Evolutionary conservation across 805 yeast genomes (phyloP).

Genomic region (Candida railenensis): DNA sequence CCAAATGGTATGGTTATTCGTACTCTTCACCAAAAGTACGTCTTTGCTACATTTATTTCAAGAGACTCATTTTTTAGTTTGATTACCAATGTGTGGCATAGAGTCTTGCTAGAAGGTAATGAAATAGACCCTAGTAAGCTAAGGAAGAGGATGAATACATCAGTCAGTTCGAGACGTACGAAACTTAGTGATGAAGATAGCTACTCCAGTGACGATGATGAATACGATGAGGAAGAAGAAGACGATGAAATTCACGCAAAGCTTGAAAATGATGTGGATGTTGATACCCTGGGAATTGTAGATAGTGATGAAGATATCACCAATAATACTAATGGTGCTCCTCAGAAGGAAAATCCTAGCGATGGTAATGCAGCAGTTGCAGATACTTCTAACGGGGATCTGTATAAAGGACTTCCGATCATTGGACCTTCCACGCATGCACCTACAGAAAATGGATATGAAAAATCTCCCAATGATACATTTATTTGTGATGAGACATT

Average conservation of each 20-base stretch:
- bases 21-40: constrained; percentile 60
- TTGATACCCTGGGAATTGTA: constrained; percentile 6
- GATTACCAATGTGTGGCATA: constrained; percentile 63
- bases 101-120: constrained; percentile 27
- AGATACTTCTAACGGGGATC: constrained; percentile 4
- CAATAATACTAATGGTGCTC: constrained; percentile 1
- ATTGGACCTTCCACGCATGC: constrained; percentile 48
- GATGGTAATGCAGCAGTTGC: constrained; percentile 7
- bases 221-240: constrained; percentile 4
- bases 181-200: constrained; percentile 8
- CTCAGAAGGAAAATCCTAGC: constrained; percentile 5
- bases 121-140: constrained; percentile 15
- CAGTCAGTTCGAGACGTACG: constrained; percentile 1
- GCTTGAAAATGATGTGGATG: constrained; percentile 5
- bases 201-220: background rate
- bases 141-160: constrained; percentile 6
- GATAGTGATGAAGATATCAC: constrained; percentile 11
- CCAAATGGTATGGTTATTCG: constrained; percentile 68
- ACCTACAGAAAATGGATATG: constrained; percentile 49
- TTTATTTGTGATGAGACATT: constrained; percentile 54
- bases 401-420: constrained; percentile 37
- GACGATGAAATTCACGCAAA: background rate
- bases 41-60: constrained; percentile 63
- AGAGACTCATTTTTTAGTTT: constrained; percentile 55
- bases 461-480: constrained; percentile 48